phyloP scores from a whole-genome alignment of 345 rosid genomes.

The Populus pruinosa region DNA sequence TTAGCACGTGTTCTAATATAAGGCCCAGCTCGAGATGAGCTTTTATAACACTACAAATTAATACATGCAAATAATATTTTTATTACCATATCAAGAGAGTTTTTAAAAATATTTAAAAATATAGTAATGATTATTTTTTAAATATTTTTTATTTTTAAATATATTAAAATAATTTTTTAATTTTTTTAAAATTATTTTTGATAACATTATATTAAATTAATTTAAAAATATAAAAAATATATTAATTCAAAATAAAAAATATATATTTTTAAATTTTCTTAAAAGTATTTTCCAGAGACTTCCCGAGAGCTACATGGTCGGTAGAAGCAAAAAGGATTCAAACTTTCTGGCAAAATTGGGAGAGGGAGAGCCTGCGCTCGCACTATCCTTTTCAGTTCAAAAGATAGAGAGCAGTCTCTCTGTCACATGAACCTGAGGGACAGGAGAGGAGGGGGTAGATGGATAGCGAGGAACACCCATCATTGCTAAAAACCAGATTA shows the following conservation, averaged over 20 bases:
- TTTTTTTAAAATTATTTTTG: too few species aligned
- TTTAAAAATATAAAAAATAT: too few species aligned
- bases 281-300: too few species aligned
- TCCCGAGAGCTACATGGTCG: not conserved
- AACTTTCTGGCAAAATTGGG: not conserved
- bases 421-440: slow-evolving; percentile 7
- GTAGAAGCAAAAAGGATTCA: slow-evolving; percentile 2
- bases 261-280: too few species aligned
- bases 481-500: slow-evolving; percentile 58
- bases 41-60: too few species aligned
- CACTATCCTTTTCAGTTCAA: slow-evolving; percentile 5
- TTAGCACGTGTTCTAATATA: not conserved
- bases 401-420: slow-evolving; percentile 1
- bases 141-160: too few species aligned
- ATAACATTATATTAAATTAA: too few species aligned
- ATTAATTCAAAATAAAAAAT: too few species aligned
- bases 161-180: too few species aligned
- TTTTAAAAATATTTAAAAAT: too few species aligned
- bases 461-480: slow-evolving; percentile 26
- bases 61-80: not conserved
- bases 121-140: rapidly evolving
- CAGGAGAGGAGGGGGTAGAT: slow-evolving; percentile 3
- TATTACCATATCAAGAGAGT: not conserved
- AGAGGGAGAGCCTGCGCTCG: not conserved
- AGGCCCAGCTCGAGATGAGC: not conserved